Conservation (phyloP, 2,329 filamentous ascomycete species). For the Hymenoscyphus repandus region DNA sequence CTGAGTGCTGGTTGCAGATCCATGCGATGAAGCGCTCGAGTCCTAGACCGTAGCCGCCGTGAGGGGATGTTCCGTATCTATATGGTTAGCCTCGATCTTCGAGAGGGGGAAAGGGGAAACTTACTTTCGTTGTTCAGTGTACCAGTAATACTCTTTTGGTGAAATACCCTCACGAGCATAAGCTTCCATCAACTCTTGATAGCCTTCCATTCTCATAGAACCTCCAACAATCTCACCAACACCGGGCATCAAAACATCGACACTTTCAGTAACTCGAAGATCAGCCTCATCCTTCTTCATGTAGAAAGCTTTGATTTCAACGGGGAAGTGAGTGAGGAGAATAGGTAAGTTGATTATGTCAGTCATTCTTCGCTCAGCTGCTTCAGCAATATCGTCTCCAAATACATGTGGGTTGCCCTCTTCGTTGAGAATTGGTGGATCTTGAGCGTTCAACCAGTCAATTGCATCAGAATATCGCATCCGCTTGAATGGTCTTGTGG, state of each 20-base stretch:
- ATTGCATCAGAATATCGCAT: conserved; percentile 96
- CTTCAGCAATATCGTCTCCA: conserved; percentile 96
- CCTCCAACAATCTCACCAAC: conserved; percentile 97
- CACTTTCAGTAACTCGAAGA: conserved; percentile 80
- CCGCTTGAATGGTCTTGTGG: conserved; percentile 80
- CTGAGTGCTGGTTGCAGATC: conserved; percentile 59
- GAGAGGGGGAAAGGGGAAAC: conserved; percentile 33
- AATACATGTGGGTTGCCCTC: conserved; percentile 86
- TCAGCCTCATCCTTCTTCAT: conserved; percentile 87
- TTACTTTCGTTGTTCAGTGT: conserved; percentile 87
- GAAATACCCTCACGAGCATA: conserved; percentile 85
- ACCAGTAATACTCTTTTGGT: conserved; percentile 91
- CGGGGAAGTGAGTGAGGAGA: conserved; percentile 94
- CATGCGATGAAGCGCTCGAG: conserved; percentile 71
- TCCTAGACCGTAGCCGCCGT: conserved; percentile 78
- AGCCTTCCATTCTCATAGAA: conserved; percentile 91
- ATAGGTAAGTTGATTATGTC: conserved; percentile 94
- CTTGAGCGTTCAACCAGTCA: conserved; percentile 83
- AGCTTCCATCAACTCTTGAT: conserved; percentile 81
- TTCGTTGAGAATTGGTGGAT: conserved; percentile 78
- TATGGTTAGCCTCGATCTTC: not conserved
- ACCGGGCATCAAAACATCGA: conserved; percentile 81
- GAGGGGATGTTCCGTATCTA: conserved; percentile 85
- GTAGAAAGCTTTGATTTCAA: conserved; percentile 98
- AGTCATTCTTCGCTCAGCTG: conserved; percentile 94